Conservation (phyloP, 257 asterid species). For the Osmanthus fragrans region DNA sequence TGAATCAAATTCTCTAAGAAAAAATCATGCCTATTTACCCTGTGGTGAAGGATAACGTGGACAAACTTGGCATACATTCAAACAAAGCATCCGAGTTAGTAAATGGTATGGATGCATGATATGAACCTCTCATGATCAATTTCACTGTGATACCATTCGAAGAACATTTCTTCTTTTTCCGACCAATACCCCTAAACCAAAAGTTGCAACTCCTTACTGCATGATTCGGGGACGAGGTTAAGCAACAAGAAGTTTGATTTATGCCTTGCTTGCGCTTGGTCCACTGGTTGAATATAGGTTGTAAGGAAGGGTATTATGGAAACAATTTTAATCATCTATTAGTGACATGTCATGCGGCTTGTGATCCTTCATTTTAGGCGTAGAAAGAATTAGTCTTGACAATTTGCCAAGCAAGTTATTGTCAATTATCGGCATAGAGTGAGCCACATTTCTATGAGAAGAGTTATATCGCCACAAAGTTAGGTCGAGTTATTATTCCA, state of each 20-base stretch:
- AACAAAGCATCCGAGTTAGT: neutral
- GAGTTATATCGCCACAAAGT: neutral
- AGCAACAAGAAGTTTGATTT: neutral
- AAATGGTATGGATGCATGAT: neutral
- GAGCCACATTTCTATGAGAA: neutral
- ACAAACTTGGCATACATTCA: neutral
- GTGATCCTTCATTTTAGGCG: neutral
- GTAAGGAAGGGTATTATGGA: neutral
- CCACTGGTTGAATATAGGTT: neutral
- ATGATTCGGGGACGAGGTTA: neutral
- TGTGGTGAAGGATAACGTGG: neutral
- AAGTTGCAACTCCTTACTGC: too few species aligned
- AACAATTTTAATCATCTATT: neutral
- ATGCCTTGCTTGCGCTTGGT: neutral
- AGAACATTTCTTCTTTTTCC: neutral
- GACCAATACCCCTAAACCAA: neutral
- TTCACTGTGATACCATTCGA: neutral
- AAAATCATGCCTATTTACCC: neutral
- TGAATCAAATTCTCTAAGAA: neutral
- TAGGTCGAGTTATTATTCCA: neutral
- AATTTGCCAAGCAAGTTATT: neutral
- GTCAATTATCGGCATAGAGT: neutral
- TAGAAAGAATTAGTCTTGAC: neutral
- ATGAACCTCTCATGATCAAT: neutral
- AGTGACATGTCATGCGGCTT: neutral